Evolutionary conservation across 768 basidiomycete genomes (phyloP).

Genomic region (Tricholoma flavovirens): DNA sequence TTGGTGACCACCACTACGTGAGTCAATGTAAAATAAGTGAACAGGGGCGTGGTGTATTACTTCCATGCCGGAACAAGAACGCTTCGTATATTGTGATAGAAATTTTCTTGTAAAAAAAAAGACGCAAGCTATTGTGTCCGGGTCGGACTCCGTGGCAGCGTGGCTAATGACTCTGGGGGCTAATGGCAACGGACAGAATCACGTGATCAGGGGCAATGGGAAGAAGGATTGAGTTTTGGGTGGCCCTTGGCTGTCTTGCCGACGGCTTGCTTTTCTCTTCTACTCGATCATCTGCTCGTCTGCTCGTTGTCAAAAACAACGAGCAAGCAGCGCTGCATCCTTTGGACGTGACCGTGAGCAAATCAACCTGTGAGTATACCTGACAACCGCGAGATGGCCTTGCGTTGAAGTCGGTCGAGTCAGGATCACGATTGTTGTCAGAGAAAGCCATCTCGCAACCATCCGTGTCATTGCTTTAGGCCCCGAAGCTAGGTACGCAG

Average conservation of each 20-base stretch:
- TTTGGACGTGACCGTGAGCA: conserved; percentile 7
- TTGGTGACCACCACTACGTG: no score
- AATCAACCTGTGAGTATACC: conserved; percentile 5
- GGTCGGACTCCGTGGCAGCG: not conserved
- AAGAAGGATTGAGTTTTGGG: not conserved
- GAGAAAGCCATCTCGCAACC: conserved; percentile 12
- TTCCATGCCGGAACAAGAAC: no score
- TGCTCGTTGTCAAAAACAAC: conserved; percentile 5
- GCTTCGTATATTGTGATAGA: not conserved
- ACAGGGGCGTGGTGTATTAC: not conserved
- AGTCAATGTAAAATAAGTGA: not conserved
- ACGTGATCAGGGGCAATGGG: not conserved
- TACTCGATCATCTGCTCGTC: not conserved
- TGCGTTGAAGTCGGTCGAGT: not conserved
- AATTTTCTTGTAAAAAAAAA: not conserved
- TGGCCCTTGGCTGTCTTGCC: conserved; percentile 4
- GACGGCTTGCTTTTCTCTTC: conserved; percentile 1
- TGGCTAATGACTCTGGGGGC: not conserved
- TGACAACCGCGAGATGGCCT: conserved; percentile 9
- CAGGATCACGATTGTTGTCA: conserved; percentile 16
- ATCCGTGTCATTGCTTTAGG: conserved; percentile 8
- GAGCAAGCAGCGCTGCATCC: conserved; percentile 2
- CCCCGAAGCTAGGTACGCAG: conserved; percentile 5
- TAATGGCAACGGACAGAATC: not conserved
- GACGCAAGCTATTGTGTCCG: not conserved